Evolutionary conservation across 192 early-diverging fungal genomes (phyloP), one percentile per base, ranked within the genome.

Genomic region (Coemansia asiatica): DNA sequence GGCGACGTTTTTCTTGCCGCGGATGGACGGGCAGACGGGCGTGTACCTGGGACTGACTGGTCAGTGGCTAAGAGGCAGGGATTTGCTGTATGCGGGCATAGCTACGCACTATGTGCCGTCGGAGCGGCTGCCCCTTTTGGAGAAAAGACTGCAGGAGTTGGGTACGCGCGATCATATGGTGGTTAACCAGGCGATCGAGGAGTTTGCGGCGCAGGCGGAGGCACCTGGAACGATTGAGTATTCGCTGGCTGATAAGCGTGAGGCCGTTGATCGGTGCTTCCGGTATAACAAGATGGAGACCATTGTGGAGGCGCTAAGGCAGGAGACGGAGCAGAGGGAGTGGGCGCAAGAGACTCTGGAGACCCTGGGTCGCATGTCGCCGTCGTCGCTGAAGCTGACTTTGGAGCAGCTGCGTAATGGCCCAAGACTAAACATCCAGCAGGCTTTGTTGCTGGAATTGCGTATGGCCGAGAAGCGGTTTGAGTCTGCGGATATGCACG

Each of bases 101-200:
- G 97, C 93, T 25, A 96, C 97, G 28, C 96, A 99, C 77, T 98
- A 88, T 73, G 90, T 99, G 23, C 94, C 96, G 16, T 90, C 91
- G 6, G 87, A 89, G 63, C 88, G 95, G 9, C 69, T 97, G 38
- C 85, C 88, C 0, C 72, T 88, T 13, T 85, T 99, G 55, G 88
- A 94, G 72, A 78, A 90, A 60, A 87, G 91, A 6, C 74, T 99
- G 59, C 83, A 87, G 60, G 93, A 93, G 63, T 68, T 97, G 23
- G 91, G 91, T 40, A 84, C 90, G 4, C 72, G 85, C 29, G 90
- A 94, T 56, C 79, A 90, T 40, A 87, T 87, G 9, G 90, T 89
- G 10, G 86, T 98, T 56, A 95, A 98, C 69, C 66, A 64, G 56
- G 89, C 90, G 8, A 90, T 98, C 55, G 94, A 99, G 68, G 94